phyloP scores from a whole-genome alignment of 129 eudicot genomes.

The Escallonia herrerae region DNA sequence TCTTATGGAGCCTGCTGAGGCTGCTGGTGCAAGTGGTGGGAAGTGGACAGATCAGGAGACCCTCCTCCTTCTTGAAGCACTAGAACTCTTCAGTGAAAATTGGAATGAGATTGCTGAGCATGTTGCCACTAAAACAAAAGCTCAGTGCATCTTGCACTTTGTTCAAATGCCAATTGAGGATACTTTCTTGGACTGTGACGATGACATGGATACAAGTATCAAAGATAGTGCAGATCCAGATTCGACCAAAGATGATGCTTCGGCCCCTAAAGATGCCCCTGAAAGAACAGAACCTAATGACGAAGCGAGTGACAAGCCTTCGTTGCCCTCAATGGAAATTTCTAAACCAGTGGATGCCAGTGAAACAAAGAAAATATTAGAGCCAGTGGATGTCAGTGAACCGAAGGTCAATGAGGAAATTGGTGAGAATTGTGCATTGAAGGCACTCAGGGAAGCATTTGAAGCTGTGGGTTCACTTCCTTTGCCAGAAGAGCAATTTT shows the following conservation, averaged over 20 bases:
- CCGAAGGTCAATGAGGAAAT: conserved; percentile 25
- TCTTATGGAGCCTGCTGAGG: conserved; percentile 96
- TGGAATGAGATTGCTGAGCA: conserved; percentile 99
- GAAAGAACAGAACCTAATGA: conserved; percentile 29
- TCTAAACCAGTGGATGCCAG: conserved; percentile 29
- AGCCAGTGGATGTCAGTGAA: conserved; percentile 21
- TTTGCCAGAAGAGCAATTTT: conserved; percentile 39
- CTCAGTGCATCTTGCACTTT: conserved; percentile 94
- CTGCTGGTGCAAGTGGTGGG: conserved; percentile 85
- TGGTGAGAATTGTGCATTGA: conserved; percentile 52
- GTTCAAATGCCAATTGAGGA: conserved; percentile 99
- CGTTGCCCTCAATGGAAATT: conserved; percentile 41
- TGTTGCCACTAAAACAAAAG: conserved; percentile 96
- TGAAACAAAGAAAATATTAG: conserved; percentile 13
- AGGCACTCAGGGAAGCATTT: conserved; percentile 91
- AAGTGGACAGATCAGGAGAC: conserved; percentile 99
- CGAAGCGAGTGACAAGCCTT: conserved; percentile 22
- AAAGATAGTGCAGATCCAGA: conserved; percentile 35
- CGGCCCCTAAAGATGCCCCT: conserved; percentile 31
- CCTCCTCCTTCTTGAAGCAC: conserved; percentile 91
- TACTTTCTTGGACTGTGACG: conserved; percentile 53
- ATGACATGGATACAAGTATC: conserved; percentile 23
- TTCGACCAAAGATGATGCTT: conserved; percentile 18
- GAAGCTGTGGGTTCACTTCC: conserved; percentile 71
- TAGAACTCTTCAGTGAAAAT: conserved; percentile 81